Evolutionary conservation across 129 eudicot genomes (phyloP).

Genomic region (Artemisia argyi): DNA sequence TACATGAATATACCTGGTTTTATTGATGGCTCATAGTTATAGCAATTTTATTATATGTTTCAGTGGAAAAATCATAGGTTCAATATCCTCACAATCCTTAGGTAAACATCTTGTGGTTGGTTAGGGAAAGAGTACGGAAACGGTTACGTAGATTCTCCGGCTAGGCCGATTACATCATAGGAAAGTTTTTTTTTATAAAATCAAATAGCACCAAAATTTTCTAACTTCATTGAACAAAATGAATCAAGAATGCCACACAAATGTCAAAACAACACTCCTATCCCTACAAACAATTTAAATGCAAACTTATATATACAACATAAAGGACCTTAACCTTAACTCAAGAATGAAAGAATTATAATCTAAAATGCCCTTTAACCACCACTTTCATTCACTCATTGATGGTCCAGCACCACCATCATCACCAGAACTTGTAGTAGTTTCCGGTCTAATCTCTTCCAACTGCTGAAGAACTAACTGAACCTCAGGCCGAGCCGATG

Average conservation of each 20-base stretch:
- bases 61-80: too few relatives aligned
- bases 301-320: constrained; percentile 35
- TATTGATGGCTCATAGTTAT: too few relatives aligned
- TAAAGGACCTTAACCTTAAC: constrained; percentile 16
- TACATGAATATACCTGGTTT: too few relatives aligned
- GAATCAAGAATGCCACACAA: constrained; percentile 33
- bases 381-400: constrained; percentile 39
- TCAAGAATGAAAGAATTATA: constrained; percentile 79
- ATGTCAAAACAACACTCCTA: neutral
- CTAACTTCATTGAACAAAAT: constrained; percentile 37
- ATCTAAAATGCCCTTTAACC: constrained; percentile 1
- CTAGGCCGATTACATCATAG: too few relatives aligned
- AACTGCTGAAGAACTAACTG: constrained; percentile 71
- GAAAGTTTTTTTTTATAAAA: neutral
- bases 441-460: constrained; percentile 79
- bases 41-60: too few relatives aligned
- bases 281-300: constrained; percentile 3
- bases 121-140: too few relatives aligned
- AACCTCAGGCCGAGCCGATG: constrained; percentile 80
- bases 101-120: too few relatives aligned
- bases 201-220: constrained; percentile 20
- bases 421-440: constrained; percentile 53
- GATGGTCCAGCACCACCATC: constrained; percentile 52
- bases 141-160: neutral
- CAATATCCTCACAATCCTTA: too few relatives aligned